Percentiles rank a stretch among this genome's conserved stretches.
phyloP scores from a whole-genome alignment of 768 basidiomycete species.

The Amanita muscaria region DNA sequence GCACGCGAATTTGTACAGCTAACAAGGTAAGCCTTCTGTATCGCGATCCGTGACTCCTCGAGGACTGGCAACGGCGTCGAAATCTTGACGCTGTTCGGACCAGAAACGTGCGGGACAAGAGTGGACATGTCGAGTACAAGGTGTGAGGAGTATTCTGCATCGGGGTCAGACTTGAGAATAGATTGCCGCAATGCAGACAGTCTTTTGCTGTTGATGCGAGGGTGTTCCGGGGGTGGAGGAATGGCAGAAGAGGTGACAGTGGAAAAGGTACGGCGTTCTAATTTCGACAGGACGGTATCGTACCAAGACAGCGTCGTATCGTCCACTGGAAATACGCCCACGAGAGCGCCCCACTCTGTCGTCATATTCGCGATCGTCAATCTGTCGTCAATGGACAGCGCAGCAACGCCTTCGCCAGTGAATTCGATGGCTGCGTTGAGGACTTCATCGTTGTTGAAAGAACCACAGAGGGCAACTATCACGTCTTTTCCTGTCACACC shows the following conservation, averaged over 20 bases:
- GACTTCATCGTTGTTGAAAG: slow-evolving; percentile 94
- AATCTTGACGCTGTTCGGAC: slow-evolving; percentile 95
- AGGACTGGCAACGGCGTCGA: slow-evolving; percentile 90
- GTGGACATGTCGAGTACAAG: slow-evolving; percentile 89
- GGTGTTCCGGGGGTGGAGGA: slow-evolving; percentile 71
- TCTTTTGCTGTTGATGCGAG: slow-evolving; percentile 71
- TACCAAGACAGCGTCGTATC: slow-evolving; percentile 81
- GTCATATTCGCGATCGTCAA: slow-evolving; percentile 99
- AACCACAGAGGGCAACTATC: slow-evolving; percentile 92
- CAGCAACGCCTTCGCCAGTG: slow-evolving; percentile 75
- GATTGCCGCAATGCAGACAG: slow-evolving; percentile 54
- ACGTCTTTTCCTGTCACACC: slow-evolving; percentile 98
- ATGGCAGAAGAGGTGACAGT: slow-evolving; percentile 40
- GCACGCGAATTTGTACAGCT: slow-evolving; percentile 97
- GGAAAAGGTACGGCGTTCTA: slow-evolving; percentile 71
- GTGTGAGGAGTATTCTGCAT: slow-evolving; percentile 78
- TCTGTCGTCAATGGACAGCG: slow-evolving; percentile 81
- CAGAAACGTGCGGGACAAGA: slow-evolving; percentile 91
- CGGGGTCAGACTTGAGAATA: slow-evolving; percentile 58
- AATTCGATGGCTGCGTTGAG: slow-evolving; percentile 97
- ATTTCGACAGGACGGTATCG: slow-evolving; percentile 57
- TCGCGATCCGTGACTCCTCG: slow-evolving; percentile 60
- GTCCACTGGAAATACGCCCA: slow-evolving; percentile 92
- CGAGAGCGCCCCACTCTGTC: slow-evolving; percentile 98
- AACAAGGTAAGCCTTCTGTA: slow-evolving; percentile 97